phyloP scores from a whole-genome alignment of 345 rosid species.

The Moringa oleifera region DNA sequence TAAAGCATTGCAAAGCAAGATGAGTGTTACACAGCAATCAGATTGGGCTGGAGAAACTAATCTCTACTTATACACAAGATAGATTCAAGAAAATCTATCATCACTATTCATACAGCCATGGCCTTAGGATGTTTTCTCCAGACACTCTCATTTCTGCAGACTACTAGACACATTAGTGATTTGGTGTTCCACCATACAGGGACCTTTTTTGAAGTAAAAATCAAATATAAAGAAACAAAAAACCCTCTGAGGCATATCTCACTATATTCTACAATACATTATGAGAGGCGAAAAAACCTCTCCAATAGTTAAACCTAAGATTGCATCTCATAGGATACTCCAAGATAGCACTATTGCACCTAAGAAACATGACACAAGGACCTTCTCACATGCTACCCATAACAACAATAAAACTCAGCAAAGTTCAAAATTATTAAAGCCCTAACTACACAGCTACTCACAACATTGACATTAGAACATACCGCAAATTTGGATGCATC shows the following conservation, averaged over 20 bases:
- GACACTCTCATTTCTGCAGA: too few species aligned
- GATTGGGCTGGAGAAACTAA: background rate
- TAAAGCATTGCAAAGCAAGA: background rate
- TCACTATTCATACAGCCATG: background rate
- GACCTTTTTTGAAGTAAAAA: too few species aligned
- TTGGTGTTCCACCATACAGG: too few species aligned
- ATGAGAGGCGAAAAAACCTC: too few species aligned
- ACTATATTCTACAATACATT: too few species aligned
- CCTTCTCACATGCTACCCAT: background rate
- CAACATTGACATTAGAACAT: constrained; percentile 28
- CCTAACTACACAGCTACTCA: constrained; percentile 1
- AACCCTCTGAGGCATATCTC: too few species aligned
- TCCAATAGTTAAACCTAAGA: background rate
- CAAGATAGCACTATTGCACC: background rate
- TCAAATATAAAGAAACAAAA: too few species aligned
- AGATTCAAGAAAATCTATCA: background rate
- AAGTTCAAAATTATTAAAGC: background rate
- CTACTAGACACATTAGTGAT: too few species aligned
- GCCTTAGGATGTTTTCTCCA: too few species aligned
- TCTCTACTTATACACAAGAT: background rate
- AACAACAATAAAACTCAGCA: background rate
- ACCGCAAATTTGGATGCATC: constrained; percentile 81
- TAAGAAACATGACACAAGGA: background rate
- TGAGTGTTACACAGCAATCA: background rate
- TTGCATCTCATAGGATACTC: background rate